These are phyloP conservation scores for Obba rivulosa DNA, from an alignment of 768 basidiomycete genomes.

Conservation along the genomic window DNA sequence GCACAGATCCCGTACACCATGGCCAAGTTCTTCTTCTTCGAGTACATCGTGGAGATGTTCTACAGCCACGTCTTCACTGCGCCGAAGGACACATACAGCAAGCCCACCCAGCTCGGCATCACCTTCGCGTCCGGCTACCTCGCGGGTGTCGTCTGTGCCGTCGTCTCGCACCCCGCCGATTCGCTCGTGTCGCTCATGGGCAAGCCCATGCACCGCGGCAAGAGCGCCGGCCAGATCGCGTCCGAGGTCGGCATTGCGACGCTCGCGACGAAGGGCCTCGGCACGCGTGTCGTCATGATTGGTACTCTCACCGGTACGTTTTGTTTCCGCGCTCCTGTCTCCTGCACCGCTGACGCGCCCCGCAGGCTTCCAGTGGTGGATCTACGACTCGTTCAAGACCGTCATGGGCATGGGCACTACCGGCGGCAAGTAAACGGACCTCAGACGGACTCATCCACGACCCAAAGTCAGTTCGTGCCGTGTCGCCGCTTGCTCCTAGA, in stretches of 20 bases:
- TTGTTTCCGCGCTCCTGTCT: background rate
- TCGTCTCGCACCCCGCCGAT: slow-evolving; percentile 96
- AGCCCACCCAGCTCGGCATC: slow-evolving; percentile 81
- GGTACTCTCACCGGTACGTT: slow-evolving; percentile 23
- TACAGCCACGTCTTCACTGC: slow-evolving; percentile 82
- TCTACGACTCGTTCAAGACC: slow-evolving; percentile 84
- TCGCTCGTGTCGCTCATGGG: slow-evolving; percentile 91
- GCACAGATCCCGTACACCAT: slow-evolving; percentile 92
- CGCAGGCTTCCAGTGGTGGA: slow-evolving; percentile 90
- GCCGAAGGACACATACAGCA: slow-evolving; percentile 74
- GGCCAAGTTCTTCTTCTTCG: slow-evolving; percentile 98
- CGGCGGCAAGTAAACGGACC: slow-evolving; percentile 73
- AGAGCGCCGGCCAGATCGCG: slow-evolving; percentile 64
- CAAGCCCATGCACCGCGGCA: slow-evolving; percentile 83
- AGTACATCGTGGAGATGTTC: slow-evolving; percentile 82
- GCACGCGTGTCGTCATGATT: slow-evolving; percentile 84
- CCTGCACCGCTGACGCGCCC: slow-evolving; percentile 27
- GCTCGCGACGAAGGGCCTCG: slow-evolving; percentile 81
- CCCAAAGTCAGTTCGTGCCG: background rate
- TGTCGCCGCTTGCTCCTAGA: background rate
- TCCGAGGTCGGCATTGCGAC: slow-evolving; percentile 59
- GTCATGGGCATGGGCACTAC: slow-evolving; percentile 84
- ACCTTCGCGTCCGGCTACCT: slow-evolving; percentile 91
- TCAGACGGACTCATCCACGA: background rate
- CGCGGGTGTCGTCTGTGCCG: slow-evolving; percentile 92